A percentile compares a stretch with the other conserved stretches of the same genome.
Evolutionary conservation across 257 asterid genomes (phyloP).

Genomic region (Ocimum tenuiflorum): DNA sequence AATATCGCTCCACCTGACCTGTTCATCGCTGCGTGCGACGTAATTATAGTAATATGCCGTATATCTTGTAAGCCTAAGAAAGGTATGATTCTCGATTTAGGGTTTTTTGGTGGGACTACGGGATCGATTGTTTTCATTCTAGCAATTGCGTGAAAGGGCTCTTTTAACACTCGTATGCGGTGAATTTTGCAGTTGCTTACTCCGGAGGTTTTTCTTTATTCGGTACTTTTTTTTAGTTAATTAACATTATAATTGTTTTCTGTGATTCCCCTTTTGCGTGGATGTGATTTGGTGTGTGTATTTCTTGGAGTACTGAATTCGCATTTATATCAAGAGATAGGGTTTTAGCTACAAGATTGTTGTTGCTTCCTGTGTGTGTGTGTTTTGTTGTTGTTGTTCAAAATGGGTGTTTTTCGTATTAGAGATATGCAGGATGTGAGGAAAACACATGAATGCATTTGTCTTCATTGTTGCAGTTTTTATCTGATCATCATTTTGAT

Average conservation of each 20-base stretch:
- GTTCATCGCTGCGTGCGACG: neutral
- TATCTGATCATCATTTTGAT: neutral
- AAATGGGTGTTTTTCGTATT: neutral
- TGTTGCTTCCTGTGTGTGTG: neutral
- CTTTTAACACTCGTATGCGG: neutral
- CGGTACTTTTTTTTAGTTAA: neutral
- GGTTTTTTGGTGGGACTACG: constrained; percentile 9
- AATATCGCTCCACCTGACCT: no score
- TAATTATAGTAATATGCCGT: neutral
- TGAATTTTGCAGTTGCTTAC: neutral
- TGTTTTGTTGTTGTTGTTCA: neutral
- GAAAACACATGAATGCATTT: neutral
- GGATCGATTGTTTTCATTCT: neutral
- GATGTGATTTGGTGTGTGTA: neutral
- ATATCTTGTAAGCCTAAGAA: neutral
- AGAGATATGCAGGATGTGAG: neutral
- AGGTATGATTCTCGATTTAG: constrained; percentile 17
- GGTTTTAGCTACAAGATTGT: neutral
- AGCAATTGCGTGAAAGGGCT: neutral
- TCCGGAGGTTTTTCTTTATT: neutral
- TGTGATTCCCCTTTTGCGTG: neutral
- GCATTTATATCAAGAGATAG: constrained; percentile 1
- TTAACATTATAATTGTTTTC: neutral
- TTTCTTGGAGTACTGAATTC: neutral
- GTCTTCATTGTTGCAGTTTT: neutral